Evolutionary conservation across 306 rosid genomes (phyloP), one percentile per base, ranked within the genome.

Genomic region (Fagus crenata): DNA sequence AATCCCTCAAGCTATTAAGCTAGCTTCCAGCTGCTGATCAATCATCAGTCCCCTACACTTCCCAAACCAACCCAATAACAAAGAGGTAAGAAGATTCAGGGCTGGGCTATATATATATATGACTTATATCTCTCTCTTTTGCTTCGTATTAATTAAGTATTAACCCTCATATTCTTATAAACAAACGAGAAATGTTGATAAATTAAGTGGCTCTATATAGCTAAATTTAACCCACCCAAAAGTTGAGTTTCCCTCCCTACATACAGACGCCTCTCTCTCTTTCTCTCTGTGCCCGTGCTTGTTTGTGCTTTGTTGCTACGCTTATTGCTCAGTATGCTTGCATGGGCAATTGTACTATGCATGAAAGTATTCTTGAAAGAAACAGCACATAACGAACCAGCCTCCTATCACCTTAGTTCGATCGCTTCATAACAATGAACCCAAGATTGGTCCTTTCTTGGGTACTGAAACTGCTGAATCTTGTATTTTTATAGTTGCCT

Each of bases 391-490:
- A 17, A 67, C 71, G 11, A 67, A 40, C 22, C 71, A 37, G 46
- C 71, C 49, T 67, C 11, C 31, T 49, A 39, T 67, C 49, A 67
- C 49, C 71, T 37, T 15, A 67, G 28, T 67, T 67, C 33, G 39
- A 60, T 60, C 39, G 67, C 67, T 60, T 60, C 37, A 22, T 22
- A 22, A 40, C 49, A 5, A 15, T 39, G 69, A 49, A 37, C 13
- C 71, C 7, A 15, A 67, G 49, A 43, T 67, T 67, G 71, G 49
- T 67, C 17, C 49, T 67, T 67, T 67, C 71, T 67, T 67, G 71
- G 71, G 71, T 67, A 39, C 46, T 39, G 71, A 67, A 67, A 67
- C 71, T 67, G 71, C n/a, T 67, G 6, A 39, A 40, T 67, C 32
- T 67, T 41, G 51, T 42, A 71, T 33, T 11, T 69, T 59, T 71